Base-by-base conservation (phyloP, 768 basidiomycete genomes). In the Lactifluus hygrophoroides region DNA sequence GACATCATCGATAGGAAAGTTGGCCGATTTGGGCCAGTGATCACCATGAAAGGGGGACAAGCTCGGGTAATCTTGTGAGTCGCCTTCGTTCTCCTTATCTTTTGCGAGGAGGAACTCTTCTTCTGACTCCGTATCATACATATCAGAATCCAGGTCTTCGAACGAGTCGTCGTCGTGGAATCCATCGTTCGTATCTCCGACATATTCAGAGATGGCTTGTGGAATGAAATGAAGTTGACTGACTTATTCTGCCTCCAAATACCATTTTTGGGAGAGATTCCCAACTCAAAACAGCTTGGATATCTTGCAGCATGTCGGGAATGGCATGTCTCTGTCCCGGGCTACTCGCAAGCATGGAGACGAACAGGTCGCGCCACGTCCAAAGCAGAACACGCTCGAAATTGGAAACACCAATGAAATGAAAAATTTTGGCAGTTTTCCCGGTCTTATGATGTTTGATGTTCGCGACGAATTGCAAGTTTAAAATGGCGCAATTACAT, bases 301-400 rank as follows among this genome's bases (percentile, higher is more conserved):
- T 80, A 56, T 86, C 84, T n/a, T 74, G 71, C 21, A 86, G 68
- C 76, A 86, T 84, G 7, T 77, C 73, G 0, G 77, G 75, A 14
- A 85, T 70, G 49, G 63, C 60, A 42, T 70, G 65, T 35, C 69
- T 63, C 45, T 67, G 58, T 64, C 65, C 54, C 40, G 69, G 53
- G 62, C 74, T 67, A 58, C 64, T 69, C 0, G 77, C 75, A 8
- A 81, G 74, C 68, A 86, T 70, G 25, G 77, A 78, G 9, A 87
- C 66, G 60, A 86, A 80, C 19, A 86, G 73, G 59, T 87, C 86
- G 6, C 85, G 76, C 85, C 85, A 86, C 52, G 86, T 78, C 82
- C 83, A 86, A 17, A 84, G 68, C 6, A 80, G 58, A 40, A 78
- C 72, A 14, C 69, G 70, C 27, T 77, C 73, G 19, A 84, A 70